These are phyloP conservation scores for Zizania latifolia DNA, from an alignment of 176 grass and related monocot species.

Conservation along the genomic window DNA sequence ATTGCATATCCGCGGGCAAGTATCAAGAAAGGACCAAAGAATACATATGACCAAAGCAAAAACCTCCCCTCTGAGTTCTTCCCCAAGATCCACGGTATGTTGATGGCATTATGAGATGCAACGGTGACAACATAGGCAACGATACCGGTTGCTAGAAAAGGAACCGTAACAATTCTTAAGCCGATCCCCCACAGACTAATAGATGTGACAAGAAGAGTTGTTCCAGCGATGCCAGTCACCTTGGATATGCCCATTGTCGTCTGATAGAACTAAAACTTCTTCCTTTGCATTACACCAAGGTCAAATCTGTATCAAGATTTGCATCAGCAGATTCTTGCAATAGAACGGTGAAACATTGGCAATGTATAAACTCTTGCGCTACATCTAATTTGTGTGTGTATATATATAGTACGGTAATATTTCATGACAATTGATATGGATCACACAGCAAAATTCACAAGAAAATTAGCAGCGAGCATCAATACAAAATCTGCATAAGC, in stretches of 20 bases:
- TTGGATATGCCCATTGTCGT: slow-evolving; percentile 65
- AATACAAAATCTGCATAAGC: neutral
- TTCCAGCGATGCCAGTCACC: slow-evolving; percentile 38
- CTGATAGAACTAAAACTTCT: neutral
- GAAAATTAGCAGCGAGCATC: neutral
- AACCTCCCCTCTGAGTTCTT: slow-evolving; percentile 63
- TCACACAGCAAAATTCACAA: neutral
- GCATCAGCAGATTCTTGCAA: neutral
- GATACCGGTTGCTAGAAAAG: slow-evolving; percentile 42
- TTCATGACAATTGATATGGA: neutral
- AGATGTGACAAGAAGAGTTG: slow-evolving; percentile 44
- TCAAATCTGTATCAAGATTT: slow-evolving; percentile 3
- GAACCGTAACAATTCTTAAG: slow-evolving; percentile 23
- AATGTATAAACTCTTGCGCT: neutral
- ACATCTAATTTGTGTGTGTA: neutral
- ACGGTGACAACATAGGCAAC: slow-evolving; percentile 51
- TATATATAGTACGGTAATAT: neutral
- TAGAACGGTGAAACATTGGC: neutral
- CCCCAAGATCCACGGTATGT: slow-evolving; percentile 72
- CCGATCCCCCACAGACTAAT: slow-evolving; percentile 28
- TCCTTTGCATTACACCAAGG: neutral
- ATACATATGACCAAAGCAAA: slow-evolving; percentile 60
- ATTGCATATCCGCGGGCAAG: slow-evolving; percentile 52
- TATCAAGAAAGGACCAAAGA: slow-evolving; percentile 69
- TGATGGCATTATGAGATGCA: slow-evolving; percentile 65